Evolutionary conservation across 139 green algal genomes (phyloP), one percentile per base, ranked within the genome.

Genomic region (Chlorella ohadii): DNA sequence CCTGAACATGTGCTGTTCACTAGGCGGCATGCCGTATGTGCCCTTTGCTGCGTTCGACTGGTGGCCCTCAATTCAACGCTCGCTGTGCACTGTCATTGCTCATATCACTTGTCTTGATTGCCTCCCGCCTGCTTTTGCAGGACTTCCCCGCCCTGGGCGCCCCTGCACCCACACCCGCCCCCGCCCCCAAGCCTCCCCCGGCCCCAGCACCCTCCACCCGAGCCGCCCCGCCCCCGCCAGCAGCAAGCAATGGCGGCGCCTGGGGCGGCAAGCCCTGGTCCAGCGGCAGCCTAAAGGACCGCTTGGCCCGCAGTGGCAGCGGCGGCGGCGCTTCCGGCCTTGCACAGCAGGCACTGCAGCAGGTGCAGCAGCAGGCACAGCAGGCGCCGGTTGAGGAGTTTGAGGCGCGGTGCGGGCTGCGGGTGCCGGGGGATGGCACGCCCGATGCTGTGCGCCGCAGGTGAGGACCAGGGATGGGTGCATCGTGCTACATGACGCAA

Each of bases 381-480:
- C 39, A 39, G 47, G 72, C 17, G 36, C 7, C 13, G 22, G 23
- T 47, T 12, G 79, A 84, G 79, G 47, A 64, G 12, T 11, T 59
- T 12, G 84, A 87, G 57, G 47, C 41, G 1, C 22, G 19, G 67
- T 31, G 23, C 5, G 64, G 78, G 55, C 84, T 87, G 66, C 39
- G 84, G 13, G 65, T 73, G 38, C 20, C 75, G 2, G 56, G 55
- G 11, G 84, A 87, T 44, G 39, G 16, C 31, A 75, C 67, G 13
- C 55, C 84, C 0, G 84, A 87, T 19, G 36, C 41, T 1, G n/a
- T 63, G 47, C 66, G 83, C 4, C 66, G 76, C 36, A 83, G 74
- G 83, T 87, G 82, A 4, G 57, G 6, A 4, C 20, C 34, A 17
- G 5, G 47, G 44, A 13, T 2, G 5, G 20, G 44, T 28, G 16